Conservation (phyloP, 2,329 filamentous ascomycete genomes). For the Apiospora hydei region DNA sequence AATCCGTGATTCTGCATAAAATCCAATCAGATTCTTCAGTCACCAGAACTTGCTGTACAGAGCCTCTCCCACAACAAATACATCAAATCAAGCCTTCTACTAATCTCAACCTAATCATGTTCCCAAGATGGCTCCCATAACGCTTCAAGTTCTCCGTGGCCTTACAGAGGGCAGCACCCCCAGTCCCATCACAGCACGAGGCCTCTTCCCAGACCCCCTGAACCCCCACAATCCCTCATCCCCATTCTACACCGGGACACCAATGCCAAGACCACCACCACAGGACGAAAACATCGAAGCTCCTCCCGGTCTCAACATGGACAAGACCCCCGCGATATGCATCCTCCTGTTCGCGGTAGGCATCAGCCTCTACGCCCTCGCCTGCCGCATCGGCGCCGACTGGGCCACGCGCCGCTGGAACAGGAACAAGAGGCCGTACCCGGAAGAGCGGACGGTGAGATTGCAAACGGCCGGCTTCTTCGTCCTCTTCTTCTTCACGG, state of each 20-base stretch:
- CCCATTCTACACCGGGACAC: not conserved
- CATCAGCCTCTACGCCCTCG: not conserved
- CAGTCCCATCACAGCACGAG: not conserved
- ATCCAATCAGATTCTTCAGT: not conserved
- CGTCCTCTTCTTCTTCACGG: not conserved
- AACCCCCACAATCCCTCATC: not conserved
- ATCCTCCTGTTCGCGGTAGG: not conserved
- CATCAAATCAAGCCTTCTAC: not conserved
- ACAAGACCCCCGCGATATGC: no score
- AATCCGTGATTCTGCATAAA: not conserved
- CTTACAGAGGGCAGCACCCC: not conserved
- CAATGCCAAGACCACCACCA: not conserved
- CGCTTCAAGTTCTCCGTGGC: no score
- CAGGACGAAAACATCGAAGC: no score
- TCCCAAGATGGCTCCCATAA: not conserved
- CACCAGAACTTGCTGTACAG: no score
- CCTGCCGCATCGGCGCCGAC: not conserved
- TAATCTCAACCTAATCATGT: not conserved
- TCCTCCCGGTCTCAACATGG: no score
- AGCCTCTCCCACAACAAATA: not conserved
- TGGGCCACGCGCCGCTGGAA: not conserved
- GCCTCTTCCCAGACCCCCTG: not conserved
- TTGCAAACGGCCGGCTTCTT: not conserved
- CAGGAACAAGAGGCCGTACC: not conserved
- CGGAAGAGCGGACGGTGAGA: not conserved